Evolutionary conservation across 2,329 filamentous ascomycete genomes (phyloP).

Genomic region (Cladophialophora bantiana): DNA sequence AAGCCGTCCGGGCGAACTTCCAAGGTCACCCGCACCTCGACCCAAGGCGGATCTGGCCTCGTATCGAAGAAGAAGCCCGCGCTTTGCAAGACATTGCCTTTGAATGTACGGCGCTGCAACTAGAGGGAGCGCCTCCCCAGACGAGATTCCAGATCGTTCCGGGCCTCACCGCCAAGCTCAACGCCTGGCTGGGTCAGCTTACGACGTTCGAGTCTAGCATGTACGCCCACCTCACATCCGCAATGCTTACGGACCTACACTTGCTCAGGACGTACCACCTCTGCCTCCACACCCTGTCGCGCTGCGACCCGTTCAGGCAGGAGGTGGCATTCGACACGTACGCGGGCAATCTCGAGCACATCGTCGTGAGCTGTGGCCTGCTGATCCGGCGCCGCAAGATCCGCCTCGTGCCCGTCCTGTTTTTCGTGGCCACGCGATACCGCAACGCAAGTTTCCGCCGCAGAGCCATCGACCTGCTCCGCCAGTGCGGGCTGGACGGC

Average conservation of each 20-base stretch:
- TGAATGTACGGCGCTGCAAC: conserved; percentile 13
- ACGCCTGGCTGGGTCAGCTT: conserved; percentile 28
- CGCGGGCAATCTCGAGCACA: conserved; percentile 20
- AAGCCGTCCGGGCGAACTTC: background rate
- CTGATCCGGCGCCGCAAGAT: conserved; percentile 8
- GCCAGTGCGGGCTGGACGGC: conserved; percentile 28
- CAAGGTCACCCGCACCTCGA: background rate
- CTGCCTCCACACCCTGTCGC: conserved; percentile 28
- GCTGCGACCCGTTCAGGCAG: conserved; percentile 29
- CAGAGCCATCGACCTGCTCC: conserved; percentile 23
- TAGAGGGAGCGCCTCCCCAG: conserved; percentile 6
- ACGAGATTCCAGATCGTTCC: conserved; percentile 32
- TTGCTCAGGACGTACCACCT: conserved; percentile 27
- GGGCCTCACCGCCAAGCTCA: conserved; percentile 22
- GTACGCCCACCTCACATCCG: background rate
- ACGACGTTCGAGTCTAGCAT: conserved; percentile 11
- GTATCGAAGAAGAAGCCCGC: conserved; percentile 14
- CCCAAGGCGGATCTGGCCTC: background rate
- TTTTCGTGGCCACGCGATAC: conserved; percentile 33
- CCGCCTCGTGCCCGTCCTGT: conserved; percentile 28
- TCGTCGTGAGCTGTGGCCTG: conserved; percentile 18
- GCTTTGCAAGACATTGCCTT: conserved; percentile 18
- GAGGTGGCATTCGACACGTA: conserved; percentile 30
- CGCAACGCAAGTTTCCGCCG: conserved; percentile 26
- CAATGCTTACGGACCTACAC: conserved; percentile 11